These are phyloP conservation scores for Thraustochytrium sp. DNA, from an alignment of 352 stramenopile genomes.

Conservation along the genomic window DNA sequence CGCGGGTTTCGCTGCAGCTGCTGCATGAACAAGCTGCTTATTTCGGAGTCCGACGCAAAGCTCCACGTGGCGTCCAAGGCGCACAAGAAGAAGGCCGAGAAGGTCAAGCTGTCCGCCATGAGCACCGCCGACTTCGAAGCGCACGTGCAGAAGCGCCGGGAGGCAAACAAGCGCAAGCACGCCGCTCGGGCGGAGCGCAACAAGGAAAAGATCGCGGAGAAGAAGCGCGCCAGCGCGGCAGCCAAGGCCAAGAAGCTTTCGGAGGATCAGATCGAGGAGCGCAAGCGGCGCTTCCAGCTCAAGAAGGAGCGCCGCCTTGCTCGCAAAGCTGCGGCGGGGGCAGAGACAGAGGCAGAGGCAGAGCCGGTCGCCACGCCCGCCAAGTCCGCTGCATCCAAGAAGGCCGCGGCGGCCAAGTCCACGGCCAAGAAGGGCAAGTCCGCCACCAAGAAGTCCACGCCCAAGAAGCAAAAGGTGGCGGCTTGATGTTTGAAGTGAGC, in stretches of 20 bases:
- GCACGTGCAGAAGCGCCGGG: neutral
- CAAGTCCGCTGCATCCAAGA: too few relatives aligned
- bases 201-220: neutral
- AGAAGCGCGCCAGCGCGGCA: neutral
- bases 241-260: neutral
- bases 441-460: too few relatives aligned
- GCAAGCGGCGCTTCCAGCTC: neutral
- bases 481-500: too few relatives aligned
- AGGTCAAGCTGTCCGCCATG: neutral
- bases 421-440: too few relatives aligned
- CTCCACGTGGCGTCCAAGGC: neutral
- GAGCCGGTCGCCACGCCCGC: too few relatives aligned
- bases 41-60: neutral
- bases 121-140: neutral
- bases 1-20: neutral
- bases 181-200: neutral
- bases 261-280: neutral
- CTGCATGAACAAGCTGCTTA: constrained; percentile 12
- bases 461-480: too few relatives aligned
- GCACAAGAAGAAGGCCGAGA: neutral
- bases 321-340: neutral
- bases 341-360: neutral
- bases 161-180: neutral
- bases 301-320: neutral
- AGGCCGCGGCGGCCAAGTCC: too few relatives aligned